These are phyloP conservation scores for Candida arabinofermentans DNA, from an alignment of 805 yeast species.

Conservation along the genomic window DNA sequence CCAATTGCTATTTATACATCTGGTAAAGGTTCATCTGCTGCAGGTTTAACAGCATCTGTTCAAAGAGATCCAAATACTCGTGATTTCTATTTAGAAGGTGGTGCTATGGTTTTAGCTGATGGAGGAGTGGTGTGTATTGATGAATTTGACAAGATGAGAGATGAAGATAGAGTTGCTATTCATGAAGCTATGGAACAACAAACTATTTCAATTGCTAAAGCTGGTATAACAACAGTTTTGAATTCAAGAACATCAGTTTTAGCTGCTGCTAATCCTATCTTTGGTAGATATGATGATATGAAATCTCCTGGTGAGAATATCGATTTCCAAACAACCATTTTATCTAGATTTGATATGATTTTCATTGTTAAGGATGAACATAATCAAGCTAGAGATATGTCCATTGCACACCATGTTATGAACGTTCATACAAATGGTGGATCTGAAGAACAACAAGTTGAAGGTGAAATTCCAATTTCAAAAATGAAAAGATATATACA, in stretches of 20 bases:
- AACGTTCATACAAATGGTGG: conserved; percentile 84
- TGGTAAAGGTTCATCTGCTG: conserved; percentile 99
- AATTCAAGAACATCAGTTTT: conserved; percentile 95
- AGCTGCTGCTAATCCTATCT: conserved; percentile 97
- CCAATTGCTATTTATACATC: conserved; percentile 96
- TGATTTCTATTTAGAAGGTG: conserved; percentile 96
- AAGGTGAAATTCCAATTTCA: conserved; percentile 84
- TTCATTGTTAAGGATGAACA: conserved; percentile 96
- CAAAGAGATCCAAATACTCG: conserved; percentile 86
- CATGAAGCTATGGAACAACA: conserved; percentile 99
- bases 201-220: conserved; percentile 97
- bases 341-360: conserved; percentile 98
- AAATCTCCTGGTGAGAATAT: conserved; percentile 97
- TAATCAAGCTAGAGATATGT: conserved; percentile 75
- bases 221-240: conserved; percentile 95
- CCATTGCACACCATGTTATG: conserved; percentile 93
- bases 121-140: conserved; percentile 99
- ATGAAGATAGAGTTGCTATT: conserved; percentile 96
- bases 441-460: conserved; percentile 43
- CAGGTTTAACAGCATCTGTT: conserved; percentile 97
- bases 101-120: conserved; percentile 99
- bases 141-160: conserved; percentile 99
- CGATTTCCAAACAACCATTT: conserved; percentile 94
- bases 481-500: conserved; percentile 90
- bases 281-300: conserved; percentile 93